Evolutionary conservation across 345 rosid genomes (phyloP), one percentile per base, ranked within the genome.

Genomic region (Alliaria petiolata): DNA sequence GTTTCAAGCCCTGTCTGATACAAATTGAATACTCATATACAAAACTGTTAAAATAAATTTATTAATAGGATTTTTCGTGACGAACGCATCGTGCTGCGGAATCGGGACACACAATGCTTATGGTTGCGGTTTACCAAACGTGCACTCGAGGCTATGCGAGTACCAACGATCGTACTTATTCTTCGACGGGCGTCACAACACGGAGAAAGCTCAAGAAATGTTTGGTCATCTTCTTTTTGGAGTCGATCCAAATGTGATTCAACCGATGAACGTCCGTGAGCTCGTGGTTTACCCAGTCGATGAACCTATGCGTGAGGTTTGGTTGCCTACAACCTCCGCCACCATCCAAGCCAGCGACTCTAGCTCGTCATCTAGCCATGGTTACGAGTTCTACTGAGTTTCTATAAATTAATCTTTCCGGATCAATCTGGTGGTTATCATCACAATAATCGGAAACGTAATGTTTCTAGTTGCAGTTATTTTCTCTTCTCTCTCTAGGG

Each of bases 171-270:
- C 78, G 52, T 72, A 72, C 56, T 15, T 78, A 14, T 78, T 72
- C 42, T 78, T 58, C 4, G 81, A 78, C 11, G 81, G 81, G 14
- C 69, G 74, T 44, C 81, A 78, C 78, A 72, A 78, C 35, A 55
- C 81, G 5, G 75, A 78, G 38, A 78, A 78, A 50, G 57, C 74
- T 0, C 76, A 77, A 62, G 77, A 77, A 30, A 53, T 33, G 12
- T 40, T 77, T 12, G 69, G 33, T 47, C 81, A 77, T 49, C 63
- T 77, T 36, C 65, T 77, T 3, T 71, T 66, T 31, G 76, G 78
- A 40, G 74, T 78, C 17, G 78, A 72, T 46, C 53, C 72, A 22
- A 54, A 19, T 40, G 69, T 77, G 13, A 52, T 77, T 8, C 43
- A 58, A 12, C 80, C 80, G 0, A 71, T 71, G 77, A 77, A 51